Evolutionary conservation across 805 yeast genomes (phyloP), one percentile per base, ranked within the genome.

Genomic region (Wickerhamomyces hampshirensis): DNA sequence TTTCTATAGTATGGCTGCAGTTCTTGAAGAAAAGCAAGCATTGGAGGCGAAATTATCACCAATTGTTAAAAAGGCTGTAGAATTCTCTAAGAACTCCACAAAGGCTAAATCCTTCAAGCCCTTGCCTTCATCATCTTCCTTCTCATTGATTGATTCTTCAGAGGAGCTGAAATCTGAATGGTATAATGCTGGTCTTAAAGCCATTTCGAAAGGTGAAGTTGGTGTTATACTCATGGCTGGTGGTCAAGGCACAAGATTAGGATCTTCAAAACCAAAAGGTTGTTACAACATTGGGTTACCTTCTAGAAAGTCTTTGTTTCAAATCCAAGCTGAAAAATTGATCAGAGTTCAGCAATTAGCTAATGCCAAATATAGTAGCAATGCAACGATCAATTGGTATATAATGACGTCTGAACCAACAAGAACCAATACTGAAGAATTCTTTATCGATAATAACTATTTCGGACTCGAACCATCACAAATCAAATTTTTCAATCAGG

Each of bases 221-320:
- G 98, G 87, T 23, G 91, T 93, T 5, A 69, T 93, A 29, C 68
- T 93, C 35, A 82, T 93, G 84, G 97, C 99, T 10, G 99, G 99
- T 38, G 99, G 99, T 33, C 98, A 93, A 61, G 99, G 99, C 23
- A 84, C 97, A 6, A 72, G 99, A 44, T 68, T 93, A 37, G 98
- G 98, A 1, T 87, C 96, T 1, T 65, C 78, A 4, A 76, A 67
- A 18, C 99, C 99, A 26, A 93, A 93, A 61, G 99, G 99, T 1
- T 91, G 97, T 61, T 93, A 77, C 56, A 76, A 91, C 57, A 80
- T 93, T 42, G 82, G 82, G 0, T 71, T 93, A 33, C 96, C 96
- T 1, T 84, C 95, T 3, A 69, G 71, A 23, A 86, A 86, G 58
- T 76, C 95, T 1, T 65, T 93, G 39, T 93, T 93, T 61, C 96